phyloP scores from a whole-genome alignment of 2,329 filamentous ascomycete species.

The Neospermospora avenae region DNA sequence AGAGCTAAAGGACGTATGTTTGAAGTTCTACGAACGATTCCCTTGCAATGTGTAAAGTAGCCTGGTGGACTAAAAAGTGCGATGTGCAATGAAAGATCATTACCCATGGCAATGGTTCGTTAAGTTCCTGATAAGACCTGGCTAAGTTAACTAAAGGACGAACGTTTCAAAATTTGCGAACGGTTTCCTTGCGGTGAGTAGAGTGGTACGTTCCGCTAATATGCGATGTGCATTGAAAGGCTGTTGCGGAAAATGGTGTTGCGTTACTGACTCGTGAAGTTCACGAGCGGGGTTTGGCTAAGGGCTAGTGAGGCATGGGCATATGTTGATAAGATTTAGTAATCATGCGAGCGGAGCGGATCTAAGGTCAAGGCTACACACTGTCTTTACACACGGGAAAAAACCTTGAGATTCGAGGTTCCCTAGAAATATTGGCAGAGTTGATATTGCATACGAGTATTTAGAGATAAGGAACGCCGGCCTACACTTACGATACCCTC shows the following conservation, averaged over 20 bases:
- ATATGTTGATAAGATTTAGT: background rate
- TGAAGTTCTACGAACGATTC: no score
- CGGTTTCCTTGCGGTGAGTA: background rate
- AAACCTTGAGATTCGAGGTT: no score
- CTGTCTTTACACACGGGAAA: background rate
- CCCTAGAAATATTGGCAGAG: no score
- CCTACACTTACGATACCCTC: no score
- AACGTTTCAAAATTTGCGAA: background rate
- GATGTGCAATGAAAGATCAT: no score
- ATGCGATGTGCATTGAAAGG: slow-evolving; percentile 14
- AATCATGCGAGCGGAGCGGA: background rate
- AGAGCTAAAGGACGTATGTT: no score
- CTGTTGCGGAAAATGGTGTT: background rate
- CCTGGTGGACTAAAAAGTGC: no score
- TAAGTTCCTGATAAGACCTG: no score
- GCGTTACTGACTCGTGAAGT: background rate
- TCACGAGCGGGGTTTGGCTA: background rate
- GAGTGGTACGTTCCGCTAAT: slow-evolving; percentile 3
- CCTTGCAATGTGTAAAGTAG: no score
- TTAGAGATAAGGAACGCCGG: no score
- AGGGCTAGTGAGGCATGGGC: background rate
- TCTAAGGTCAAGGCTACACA: background rate
- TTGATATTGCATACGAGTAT: no score
- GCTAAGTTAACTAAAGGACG: background rate
- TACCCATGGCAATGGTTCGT: no score